phyloP scores from a whole-genome alignment of 1,284 basidiomycete species.

The Wolfiporia cocos region DNA sequence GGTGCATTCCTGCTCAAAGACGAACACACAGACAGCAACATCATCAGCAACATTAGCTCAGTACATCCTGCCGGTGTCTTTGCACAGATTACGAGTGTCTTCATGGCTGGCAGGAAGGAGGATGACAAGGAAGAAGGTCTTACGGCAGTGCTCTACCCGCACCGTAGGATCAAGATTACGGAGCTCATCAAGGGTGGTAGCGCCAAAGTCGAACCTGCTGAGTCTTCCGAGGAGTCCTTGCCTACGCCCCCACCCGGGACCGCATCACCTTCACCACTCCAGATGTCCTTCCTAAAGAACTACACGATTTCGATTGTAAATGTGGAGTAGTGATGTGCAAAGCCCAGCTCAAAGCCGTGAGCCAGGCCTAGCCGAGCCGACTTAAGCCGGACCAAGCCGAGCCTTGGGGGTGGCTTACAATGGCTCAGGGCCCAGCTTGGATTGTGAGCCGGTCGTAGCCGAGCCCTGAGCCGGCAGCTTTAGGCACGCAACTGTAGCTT shows the following conservation, averaged over 20 bases:
- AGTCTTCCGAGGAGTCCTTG: constrained; percentile 27
- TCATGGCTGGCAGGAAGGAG: constrained; percentile 48
- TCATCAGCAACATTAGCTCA: constrained; percentile 84
- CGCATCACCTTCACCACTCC: constrained; percentile 67
- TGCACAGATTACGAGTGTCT: constrained; percentile 95
- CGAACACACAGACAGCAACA: constrained; percentile 88
- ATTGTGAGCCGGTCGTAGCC: no score
- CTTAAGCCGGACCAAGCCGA: no score
- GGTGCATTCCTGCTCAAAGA: constrained; percentile 98
- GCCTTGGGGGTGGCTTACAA: no score
- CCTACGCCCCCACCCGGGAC: constrained; percentile 33
- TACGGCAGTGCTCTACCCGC: constrained; percentile 94
- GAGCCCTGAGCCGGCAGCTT: no score
- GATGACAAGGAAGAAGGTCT: constrained; percentile 79
- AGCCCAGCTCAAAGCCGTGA: no score
- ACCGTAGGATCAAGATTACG: constrained; percentile 88
- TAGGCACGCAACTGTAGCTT: no score
- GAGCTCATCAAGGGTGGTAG: constrained; percentile 69
- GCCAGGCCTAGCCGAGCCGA: no score
- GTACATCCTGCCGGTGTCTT: constrained; percentile 96
- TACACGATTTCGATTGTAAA: constrained; percentile 89
- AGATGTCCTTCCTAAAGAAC: constrained; percentile 88
- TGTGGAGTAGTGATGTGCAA: no score
- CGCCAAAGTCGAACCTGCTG: constrained; percentile 42
- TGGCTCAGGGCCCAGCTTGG: no score